Evolutionary conservation across 768 basidiomycete genomes (phyloP), one percentile per base, ranked within the genome.

Genomic region (Mycena maculata): DNA sequence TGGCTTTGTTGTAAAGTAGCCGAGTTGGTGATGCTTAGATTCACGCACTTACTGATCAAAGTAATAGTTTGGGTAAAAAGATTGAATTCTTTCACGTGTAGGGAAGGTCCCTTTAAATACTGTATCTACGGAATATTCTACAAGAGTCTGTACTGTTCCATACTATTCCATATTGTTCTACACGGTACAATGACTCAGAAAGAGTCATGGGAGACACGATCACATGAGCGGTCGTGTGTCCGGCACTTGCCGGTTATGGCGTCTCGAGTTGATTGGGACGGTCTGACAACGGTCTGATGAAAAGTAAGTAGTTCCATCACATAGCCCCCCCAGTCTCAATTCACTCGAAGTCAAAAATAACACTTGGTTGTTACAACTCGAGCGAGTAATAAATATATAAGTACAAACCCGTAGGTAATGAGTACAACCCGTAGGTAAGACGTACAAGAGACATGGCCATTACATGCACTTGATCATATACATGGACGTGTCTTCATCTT

Each of bases 1-100:
- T 50, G 27, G 49, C 49, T 30, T 50, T 50, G 49, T 23, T 27
- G 28, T 27, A 50, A 50, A 27, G 16, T 50, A 50, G 50, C 30
- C 31, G 50, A n/a, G n/a, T 18, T 52, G 50, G 20, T 52, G 33
- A 33, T 30, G n/a, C 50, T 52, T 52, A 52, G 50, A 52, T 52
- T 52, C 50, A 52, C 50, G 31, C 33, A 28, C n/a, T n/a, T n/a
- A n/a, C n/a, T 52, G 50, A 52, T 27, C 27, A 30, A 52, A 28
- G 30, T 52, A 28, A 33, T 52, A 22, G 28, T 52, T 36, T 33
- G 33, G 50, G 33, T 27, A 30, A 52, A n/a, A 52, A 52, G 30
- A 31, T 20, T 30, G 20, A 52, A 20, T 33, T 33, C 11, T 33
- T 52, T 36, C 50, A 52, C 50, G 25, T 50, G 49, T n/a, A 23